Evolutionary conservation across 2,329 filamentous ascomycete genomes (phyloP).

Genomic region (Xylariaceae sp.): DNA sequence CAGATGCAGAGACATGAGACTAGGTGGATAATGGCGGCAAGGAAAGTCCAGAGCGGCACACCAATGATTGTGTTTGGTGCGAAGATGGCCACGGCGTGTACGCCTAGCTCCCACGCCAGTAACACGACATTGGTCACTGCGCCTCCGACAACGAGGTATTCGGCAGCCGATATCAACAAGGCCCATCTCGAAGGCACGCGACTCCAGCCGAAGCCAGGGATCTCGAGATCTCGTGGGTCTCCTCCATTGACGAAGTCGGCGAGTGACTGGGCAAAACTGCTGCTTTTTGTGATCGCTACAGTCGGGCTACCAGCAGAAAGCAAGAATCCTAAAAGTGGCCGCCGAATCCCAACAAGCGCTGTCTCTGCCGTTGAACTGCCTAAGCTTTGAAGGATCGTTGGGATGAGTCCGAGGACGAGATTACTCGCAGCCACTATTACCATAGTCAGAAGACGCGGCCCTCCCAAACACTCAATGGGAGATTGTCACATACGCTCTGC

Average conservation of each 20-base stretch:
- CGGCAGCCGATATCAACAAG: constrained; percentile 4
- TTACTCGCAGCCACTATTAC: constrained; percentile 17
- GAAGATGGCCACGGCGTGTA: constrained; percentile 26
- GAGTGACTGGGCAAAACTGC: constrained; percentile 10
- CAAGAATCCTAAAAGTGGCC: constrained; percentile 18
- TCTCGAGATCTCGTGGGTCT: constrained; percentile 4
- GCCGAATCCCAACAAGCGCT: constrained; percentile 14
- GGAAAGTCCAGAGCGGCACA: constrained; percentile 26
- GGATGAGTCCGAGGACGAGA: constrained; percentile 22
- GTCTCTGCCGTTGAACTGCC: constrained; percentile 21
- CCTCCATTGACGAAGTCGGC: constrained; percentile 8
- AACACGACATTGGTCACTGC: constrained; percentile 26
- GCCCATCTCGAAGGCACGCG: constrained; percentile 2
- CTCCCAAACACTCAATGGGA: no score
- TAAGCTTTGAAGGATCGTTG: constrained; percentile 19
- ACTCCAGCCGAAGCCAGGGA: constrained; percentile 8
- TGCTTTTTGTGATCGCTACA: constrained; percentile 16
- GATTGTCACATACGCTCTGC: constrained; percentile 17
- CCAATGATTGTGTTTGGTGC: constrained; percentile 22
- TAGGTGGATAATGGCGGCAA: constrained; percentile 23
- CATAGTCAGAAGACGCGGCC: not conserved
- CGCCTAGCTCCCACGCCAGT: constrained; percentile 26
- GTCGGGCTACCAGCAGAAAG: constrained; percentile 20
- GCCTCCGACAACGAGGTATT: constrained; percentile 23
- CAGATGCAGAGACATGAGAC: constrained; percentile 14